Evolutionary conservation across 2,329 filamentous ascomycete species (phyloP).

Genomic region (Microascus cirrosus): DNA sequence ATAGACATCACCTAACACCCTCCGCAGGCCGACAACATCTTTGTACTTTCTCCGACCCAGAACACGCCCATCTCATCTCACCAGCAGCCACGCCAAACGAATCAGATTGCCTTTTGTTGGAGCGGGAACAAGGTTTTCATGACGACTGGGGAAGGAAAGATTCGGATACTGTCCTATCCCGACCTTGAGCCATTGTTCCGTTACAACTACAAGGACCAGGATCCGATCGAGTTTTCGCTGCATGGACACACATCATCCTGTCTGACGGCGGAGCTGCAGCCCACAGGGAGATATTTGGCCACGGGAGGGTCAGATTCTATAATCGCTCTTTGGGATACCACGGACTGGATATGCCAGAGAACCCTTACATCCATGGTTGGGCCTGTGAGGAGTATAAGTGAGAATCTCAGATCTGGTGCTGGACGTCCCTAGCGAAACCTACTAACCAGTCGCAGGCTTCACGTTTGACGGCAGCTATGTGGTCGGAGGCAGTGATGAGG

Average conservation of each 20-base stretch:
- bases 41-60: conserved; percentile 49
- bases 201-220: conserved; percentile 30
- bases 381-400: conserved; percentile 58
- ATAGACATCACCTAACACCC: background rate
- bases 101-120: conserved; percentile 66
- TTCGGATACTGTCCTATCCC: conserved; percentile 60
- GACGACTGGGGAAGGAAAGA: conserved; percentile 59
- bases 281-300: conserved; percentile 59
- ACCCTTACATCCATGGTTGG: conserved; percentile 60
- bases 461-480: conserved; percentile 69
- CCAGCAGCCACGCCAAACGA: conserved; percentile 54
- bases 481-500: conserved; percentile 64
- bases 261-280: conserved; percentile 57
- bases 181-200: conserved; percentile 44
- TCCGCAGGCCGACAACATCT: conserved; percentile 47
- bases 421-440: background rate
- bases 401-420: conserved; percentile 10
- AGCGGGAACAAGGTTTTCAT: conserved; percentile 59
- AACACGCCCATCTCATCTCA: conserved; percentile 44
- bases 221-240: conserved; percentile 44
- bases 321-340: conserved; percentile 68
- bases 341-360: conserved; percentile 64
- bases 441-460: conserved; percentile 39
- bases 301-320: conserved; percentile 67
- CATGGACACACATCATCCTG: conserved; percentile 66